A percentile compares a stretch with the other conserved stretches of the same genome.
phyloP scores from a whole-genome alignment of 306 rosid genomes.

The Cucumis hystrix region DNA sequence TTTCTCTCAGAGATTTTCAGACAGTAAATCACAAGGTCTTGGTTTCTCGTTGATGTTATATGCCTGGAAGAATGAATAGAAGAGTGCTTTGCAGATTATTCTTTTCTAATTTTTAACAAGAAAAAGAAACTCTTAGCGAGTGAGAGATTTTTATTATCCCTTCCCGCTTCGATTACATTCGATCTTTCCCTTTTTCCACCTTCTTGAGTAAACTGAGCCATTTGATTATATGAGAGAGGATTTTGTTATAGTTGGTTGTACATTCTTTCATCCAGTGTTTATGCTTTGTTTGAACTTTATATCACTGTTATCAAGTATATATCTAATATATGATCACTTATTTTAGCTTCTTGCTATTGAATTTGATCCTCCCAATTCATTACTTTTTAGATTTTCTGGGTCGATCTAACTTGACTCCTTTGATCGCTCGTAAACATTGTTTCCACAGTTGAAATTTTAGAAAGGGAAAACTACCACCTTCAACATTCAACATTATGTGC shows the following conservation, averaged over 20 bases:
- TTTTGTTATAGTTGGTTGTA: slow-evolving; percentile 35
- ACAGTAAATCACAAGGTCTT: slow-evolving; percentile 43
- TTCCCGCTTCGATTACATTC: slow-evolving; percentile 28
- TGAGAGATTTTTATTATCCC: slow-evolving; percentile 41
- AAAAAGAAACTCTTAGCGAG: slow-evolving; percentile 17
- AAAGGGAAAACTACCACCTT: background rate
- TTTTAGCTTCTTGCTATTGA: background rate
- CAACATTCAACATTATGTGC: background rate
- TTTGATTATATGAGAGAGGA: slow-evolving; percentile 33
- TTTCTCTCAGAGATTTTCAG: slow-evolving; percentile 78
- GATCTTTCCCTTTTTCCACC: slow-evolving; percentile 20
- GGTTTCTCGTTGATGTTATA: slow-evolving; percentile 71
- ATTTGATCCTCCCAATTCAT: background rate
- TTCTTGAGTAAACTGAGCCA: slow-evolving; percentile 23
- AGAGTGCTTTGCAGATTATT: slow-evolving; percentile 17
- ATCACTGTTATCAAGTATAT: slow-evolving; percentile 12
- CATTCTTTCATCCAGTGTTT: slow-evolving; percentile 31
- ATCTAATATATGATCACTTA: background rate
- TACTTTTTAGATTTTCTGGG: background rate
- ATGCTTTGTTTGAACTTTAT: slow-evolving; percentile 17
- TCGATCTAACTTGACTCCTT: too few relatives aligned
- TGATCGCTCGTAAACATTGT: background rate
- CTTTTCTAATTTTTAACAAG: slow-evolving; percentile 42
- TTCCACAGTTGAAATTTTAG: background rate
- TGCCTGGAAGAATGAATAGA: slow-evolving; percentile 84